These are phyloP conservation scores for Plasmodium blacklocki DNA, from an alignment of 169 alveolate genomes.

Conservation along the genomic window DNA sequence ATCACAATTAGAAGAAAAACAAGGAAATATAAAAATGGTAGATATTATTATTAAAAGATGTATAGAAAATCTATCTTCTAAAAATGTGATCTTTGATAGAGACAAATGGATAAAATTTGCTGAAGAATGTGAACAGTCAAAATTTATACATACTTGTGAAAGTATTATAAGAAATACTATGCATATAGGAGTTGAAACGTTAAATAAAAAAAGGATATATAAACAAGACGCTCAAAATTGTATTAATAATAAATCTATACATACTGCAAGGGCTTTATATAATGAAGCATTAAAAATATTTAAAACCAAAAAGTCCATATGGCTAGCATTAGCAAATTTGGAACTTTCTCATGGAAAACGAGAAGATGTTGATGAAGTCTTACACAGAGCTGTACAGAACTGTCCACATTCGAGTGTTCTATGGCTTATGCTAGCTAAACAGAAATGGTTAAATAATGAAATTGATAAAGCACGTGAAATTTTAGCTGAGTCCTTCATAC, in stretches of 20 bases:
- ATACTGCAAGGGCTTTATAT: constrained; percentile 91
- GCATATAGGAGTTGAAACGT: constrained; percentile 86
- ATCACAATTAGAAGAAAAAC: constrained; percentile 97
- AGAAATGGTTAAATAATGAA: constrained; percentile 92
- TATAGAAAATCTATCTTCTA: constrained; percentile 87
- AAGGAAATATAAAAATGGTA: constrained; percentile 88
- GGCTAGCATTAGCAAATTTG: constrained; percentile 97
- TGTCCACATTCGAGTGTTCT: constrained; percentile 94
- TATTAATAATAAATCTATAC: constrained; percentile 85
- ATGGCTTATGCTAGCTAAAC: constrained; percentile 95
- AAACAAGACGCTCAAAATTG: constrained; percentile 90
- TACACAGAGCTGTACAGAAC: constrained; percentile 88
- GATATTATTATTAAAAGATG: constrained; percentile 91
- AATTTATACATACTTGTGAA: constrained; percentile 89
- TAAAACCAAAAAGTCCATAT: constrained; percentile 89
- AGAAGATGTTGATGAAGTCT: constrained; percentile 87
- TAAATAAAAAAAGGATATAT: constrained; percentile 81
- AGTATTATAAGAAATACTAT: constrained; percentile 90
- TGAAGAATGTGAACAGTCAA: constrained; percentile 90
- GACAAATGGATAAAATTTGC: constrained; percentile 95
- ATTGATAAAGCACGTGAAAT: constrained; percentile 91
- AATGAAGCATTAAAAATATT: constrained; percentile 88
- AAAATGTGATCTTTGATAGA: constrained; percentile 89
- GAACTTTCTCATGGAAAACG: constrained; percentile 94
- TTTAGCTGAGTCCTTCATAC: constrained; percentile 91